These are phyloP conservation scores for Rheum nobile DNA, from an alignment of 148 eudicot genomes.

Conservation along the genomic window DNA sequence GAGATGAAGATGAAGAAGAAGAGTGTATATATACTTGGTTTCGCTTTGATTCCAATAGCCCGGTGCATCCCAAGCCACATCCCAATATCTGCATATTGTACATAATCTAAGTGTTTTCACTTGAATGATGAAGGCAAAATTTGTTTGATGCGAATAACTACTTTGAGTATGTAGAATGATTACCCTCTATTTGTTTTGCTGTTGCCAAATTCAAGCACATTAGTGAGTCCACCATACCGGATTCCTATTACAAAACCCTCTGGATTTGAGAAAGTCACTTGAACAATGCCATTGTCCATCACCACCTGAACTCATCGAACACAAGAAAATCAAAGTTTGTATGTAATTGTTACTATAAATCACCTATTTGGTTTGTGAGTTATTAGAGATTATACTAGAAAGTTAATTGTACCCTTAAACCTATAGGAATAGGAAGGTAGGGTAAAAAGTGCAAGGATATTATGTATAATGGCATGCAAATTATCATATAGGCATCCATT, in stretches of 20 bases:
- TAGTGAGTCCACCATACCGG: neutral
- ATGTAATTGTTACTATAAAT: neutral
- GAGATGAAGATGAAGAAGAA: neutral
- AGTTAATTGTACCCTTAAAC: too few species aligned
- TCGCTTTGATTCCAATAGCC: constrained; percentile 4
- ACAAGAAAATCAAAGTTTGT: neutral
- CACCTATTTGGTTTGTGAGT: neutral
- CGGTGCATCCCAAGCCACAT: constrained; percentile 52
- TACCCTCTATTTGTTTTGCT: constrained; percentile 1
- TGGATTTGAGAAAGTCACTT: constrained; percentile 5
- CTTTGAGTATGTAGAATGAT: neutral
- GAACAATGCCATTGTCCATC: neutral
- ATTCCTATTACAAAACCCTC: neutral
- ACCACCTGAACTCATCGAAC: neutral
- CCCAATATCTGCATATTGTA: constrained; percentile 53
- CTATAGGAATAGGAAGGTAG: too few species aligned
- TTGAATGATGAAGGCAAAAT: too few species aligned
- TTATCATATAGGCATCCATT: neutral
- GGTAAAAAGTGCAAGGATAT: too few species aligned
- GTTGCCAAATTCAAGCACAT: neutral
- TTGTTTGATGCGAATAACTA: too few species aligned
- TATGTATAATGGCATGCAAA: too few species aligned
- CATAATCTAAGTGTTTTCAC: neutral
- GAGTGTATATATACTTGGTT: neutral
- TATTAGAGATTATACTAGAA: neutral